These are phyloP conservation scores for Lasiodiplodia theobromae DNA, from an alignment of 2,329 filamentous ascomycete species.

Conservation along the genomic window DNA sequence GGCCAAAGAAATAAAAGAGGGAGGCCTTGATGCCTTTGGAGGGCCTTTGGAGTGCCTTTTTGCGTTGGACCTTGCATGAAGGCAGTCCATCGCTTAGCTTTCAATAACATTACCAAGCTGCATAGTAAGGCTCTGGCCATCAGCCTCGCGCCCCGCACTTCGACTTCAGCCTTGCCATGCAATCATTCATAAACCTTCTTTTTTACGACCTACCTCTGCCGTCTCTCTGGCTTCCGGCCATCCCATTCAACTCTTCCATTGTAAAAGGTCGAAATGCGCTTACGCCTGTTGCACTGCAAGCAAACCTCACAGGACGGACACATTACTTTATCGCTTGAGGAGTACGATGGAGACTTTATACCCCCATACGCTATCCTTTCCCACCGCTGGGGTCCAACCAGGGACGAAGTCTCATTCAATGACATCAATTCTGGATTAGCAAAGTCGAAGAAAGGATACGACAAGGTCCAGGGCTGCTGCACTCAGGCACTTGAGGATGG, in stretches of 20 bases:
- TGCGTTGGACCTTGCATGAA: not conserved
- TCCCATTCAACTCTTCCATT: too few species aligned
- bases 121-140: not conserved
- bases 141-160: not conserved
- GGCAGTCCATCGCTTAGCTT: too few species aligned
- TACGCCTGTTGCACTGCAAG: not conserved
- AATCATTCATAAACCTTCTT: too few species aligned
- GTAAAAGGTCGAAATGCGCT: not conserved
- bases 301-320: not conserved
- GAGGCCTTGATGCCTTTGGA: not conserved
- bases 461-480: slow-evolving; percentile 20
- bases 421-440: not conserved
- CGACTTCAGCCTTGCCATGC: not conserved
- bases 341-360: not conserved
- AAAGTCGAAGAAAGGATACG: not conserved
- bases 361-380: slow-evolving; percentile 26
- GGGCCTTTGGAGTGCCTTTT: not conserved
- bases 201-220: too few species aligned
- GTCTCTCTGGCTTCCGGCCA: too few species aligned
- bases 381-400: slow-evolving; percentile 10
- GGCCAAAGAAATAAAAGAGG: not conserved
- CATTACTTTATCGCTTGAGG: not conserved
- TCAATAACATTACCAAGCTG: not conserved
- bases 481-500: slow-evolving; percentile 31
- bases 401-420: slow-evolving; percentile 21